Conservation (phyloP, 768 basidiomycete species). For the Suillus sp. region DNA sequence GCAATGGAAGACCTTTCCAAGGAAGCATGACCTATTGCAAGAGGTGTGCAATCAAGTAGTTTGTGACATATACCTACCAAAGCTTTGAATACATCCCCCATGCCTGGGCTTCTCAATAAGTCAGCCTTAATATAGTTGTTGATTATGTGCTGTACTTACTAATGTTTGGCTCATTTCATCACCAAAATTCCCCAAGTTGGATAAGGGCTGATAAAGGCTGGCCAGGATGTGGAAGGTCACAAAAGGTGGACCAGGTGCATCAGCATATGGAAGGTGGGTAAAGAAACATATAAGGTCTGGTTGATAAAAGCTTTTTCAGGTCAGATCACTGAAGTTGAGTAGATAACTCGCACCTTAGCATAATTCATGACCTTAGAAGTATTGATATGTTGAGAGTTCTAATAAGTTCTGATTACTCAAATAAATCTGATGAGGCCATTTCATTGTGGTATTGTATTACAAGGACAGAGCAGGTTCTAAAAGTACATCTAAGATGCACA, state of each 20-base stretch:
- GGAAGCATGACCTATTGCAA: no score
- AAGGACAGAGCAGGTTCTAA: neutral
- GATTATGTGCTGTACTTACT: neutral
- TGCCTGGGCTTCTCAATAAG: no score
- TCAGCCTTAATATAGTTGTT: neutral
- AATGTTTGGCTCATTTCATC: neutral
- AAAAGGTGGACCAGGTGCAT: neutral
- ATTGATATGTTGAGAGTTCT: neutral
- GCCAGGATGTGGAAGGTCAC: neutral
- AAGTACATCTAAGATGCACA: neutral
- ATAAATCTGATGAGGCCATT: neutral
- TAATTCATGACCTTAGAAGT: neutral
- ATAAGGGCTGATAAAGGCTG: neutral
- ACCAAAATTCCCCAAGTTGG: no score
- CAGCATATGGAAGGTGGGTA: neutral
- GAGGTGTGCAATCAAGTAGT: no score
- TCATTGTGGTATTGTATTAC: neutral
- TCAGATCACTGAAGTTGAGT: neutral
- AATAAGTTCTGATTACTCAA: neutral
- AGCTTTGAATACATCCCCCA: no score
- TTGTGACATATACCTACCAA: no score
- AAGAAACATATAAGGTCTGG: neutral
- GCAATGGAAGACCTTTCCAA: no score
- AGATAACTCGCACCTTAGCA: neutral
- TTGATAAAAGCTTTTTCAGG: no score